These are phyloP conservation scores for Trichoderma sp. DNA, from an alignment of 2,329 filamentous ascomycete species.

Conservation along the genomic window DNA sequence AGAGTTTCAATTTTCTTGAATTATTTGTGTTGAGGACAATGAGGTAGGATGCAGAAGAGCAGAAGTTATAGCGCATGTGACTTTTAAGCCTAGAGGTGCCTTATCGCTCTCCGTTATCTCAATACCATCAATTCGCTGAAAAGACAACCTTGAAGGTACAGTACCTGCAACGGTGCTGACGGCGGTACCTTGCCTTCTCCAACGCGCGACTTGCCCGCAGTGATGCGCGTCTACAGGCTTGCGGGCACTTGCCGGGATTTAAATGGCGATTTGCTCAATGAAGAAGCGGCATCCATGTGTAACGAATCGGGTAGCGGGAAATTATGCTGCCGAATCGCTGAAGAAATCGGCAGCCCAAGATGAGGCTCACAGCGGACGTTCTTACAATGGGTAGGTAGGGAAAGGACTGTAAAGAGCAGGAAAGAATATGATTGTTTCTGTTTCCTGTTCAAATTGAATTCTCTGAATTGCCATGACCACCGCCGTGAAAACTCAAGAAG, in stretches of 20 bases:
- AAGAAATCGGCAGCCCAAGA: background rate
- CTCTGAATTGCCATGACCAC: background rate
- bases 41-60: background rate
- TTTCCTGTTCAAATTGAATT: background rate
- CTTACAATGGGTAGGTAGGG: background rate
- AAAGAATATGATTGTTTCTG: background rate
- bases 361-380: background rate
- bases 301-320: background rate
- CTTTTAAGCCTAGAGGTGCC: background rate
- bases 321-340: background rate
- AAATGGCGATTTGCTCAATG: background rate
- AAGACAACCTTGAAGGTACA: background rate
- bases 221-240: constrained; percentile 7
- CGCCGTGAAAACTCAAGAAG: background rate
- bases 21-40: background rate
- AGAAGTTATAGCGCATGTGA: background rate
- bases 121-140: background rate
- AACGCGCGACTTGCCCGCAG: constrained; percentile 1
- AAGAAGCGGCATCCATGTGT: background rate
- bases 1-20: no score
- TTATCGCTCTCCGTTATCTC: background rate
- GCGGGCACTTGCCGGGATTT: background rate
- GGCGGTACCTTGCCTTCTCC: background rate
- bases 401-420: background rate
- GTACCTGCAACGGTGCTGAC: background rate